Conservation (phyloP, 1,139 yeast genomes). For the Candida glucosophila region DNA sequence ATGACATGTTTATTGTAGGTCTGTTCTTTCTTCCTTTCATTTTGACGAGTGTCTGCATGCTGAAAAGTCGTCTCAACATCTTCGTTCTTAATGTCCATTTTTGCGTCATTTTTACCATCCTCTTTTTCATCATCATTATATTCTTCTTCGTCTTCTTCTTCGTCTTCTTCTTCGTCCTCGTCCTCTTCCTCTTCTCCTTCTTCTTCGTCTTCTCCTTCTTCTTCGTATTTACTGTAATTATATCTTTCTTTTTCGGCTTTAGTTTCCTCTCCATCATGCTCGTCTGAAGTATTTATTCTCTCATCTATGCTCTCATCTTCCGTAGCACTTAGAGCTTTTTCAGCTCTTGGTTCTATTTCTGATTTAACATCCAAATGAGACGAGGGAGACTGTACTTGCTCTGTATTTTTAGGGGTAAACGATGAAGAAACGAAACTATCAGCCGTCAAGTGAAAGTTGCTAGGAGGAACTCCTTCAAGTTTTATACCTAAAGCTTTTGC, state of each 20-base stretch:
- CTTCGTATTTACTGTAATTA: constrained; percentile 7
- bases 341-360: too few species aligned
- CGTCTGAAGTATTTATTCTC: background rate
- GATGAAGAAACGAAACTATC: constrained; percentile 1
- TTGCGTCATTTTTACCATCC: background rate
- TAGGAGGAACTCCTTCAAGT: constrained; percentile 14
- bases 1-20: background rate
- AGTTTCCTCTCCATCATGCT: background rate
- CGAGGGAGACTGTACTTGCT: background rate
- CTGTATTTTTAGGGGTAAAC: background rate
- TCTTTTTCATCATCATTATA: background rate
- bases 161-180: constrained; percentile 2
- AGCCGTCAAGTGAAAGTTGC: constrained; percentile 3
- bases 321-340: too few species aligned
- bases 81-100: background rate
- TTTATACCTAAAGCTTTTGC: constrained; percentile 23
- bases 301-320: background rate
- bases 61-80: background rate
- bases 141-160: constrained; percentile 2
- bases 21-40: background rate
- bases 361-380: too few species aligned
- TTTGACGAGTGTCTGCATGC: too few species aligned
- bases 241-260: constrained; percentile 3
- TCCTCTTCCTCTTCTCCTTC: constrained; percentile 5
- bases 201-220: constrained; percentile 6